Conservation (phyloP, 139 green algal genomes). For the Coelastrella sp. region DNA sequence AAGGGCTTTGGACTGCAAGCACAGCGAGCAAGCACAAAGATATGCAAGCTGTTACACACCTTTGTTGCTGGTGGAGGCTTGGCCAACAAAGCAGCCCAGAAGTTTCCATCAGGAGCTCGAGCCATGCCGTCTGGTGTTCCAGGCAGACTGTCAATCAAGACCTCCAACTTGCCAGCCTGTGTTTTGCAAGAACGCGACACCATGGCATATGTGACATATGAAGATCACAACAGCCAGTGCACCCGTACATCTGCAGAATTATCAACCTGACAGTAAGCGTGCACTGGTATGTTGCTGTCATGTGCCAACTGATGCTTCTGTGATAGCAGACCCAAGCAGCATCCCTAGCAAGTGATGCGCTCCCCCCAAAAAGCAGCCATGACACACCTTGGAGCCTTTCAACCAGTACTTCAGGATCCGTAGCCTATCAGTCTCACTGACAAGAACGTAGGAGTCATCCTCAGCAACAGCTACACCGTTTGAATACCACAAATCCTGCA, state of each 20-base stretch:
- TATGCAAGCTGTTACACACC: neutral
- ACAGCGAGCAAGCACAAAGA: neutral
- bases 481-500: conserved; percentile 64
- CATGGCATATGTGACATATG: neutral
- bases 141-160: conserved; percentile 61
- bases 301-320: too few relatives aligned
- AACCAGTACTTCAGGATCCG: conserved; percentile 63
- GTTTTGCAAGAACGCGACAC: neutral
- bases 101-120: conserved; percentile 56
- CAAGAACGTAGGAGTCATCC: conserved; percentile 67
- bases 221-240: too few relatives aligned
- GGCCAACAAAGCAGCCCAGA: conserved; percentile 64
- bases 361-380: neutral
- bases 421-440: conserved; percentile 58
- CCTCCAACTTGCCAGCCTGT: conserved; percentile 58
- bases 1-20: too few relatives aligned
- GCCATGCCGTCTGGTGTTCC: conserved; percentile 73
- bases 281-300: too few relatives aligned
- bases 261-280: too few relatives aligned
- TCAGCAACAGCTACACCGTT: conserved; percentile 74
- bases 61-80: conserved; percentile 41
- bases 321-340: too few relatives aligned
- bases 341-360: too few relatives aligned
- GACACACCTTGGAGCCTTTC: conserved; percentile 43
- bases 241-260: too few relatives aligned